A percentile compares a stretch with the other conserved stretches of the same genome.
These are phyloP conservation scores for Cadophora malorum DNA, from an alignment of 2,329 filamentous ascomycete genomes.

Conservation along the genomic window DNA sequence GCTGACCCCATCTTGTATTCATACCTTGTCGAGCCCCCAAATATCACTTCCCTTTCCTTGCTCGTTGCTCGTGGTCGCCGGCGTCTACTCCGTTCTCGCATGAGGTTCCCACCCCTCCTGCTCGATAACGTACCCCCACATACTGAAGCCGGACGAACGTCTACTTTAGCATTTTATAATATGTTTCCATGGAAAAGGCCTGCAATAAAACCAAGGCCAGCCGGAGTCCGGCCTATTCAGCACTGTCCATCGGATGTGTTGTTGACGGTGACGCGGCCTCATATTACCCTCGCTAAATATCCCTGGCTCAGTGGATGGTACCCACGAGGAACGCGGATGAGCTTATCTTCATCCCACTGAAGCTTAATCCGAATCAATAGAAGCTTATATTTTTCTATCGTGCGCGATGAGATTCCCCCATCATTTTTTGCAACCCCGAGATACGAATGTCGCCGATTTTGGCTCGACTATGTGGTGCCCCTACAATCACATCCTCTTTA, in stretches of 20 bases:
- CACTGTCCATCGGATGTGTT: not conserved
- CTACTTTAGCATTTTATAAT: not conserved
- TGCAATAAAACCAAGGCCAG: not conserved
- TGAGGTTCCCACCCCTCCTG: not conserved
- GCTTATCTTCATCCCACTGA: not conserved
- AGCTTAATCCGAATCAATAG: not conserved
- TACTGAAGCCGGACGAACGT: not conserved
- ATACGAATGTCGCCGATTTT: not conserved
- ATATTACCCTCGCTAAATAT: not conserved
- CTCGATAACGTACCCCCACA: not conserved
- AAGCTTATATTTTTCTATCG: not conserved
- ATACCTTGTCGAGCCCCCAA: too few relatives aligned
- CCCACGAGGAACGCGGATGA: not conserved
- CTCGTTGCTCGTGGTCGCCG: not conserved
- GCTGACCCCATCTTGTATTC: not conserved
- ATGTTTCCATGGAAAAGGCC: not conserved
- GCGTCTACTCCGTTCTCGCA: not conserved
- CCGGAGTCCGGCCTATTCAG: not conserved
- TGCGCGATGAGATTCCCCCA: not conserved
- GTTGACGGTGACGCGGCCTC: constrained; percentile 7
- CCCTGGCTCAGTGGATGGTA: not conserved
- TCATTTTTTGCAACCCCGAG: not conserved
- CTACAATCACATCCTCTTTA: not conserved
- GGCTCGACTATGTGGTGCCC: not conserved
- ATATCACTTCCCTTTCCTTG: not conserved